Evolutionary conservation across 768 basidiomycete genomes (phyloP).

Genomic region (Tephrocybe sp.): DNA sequence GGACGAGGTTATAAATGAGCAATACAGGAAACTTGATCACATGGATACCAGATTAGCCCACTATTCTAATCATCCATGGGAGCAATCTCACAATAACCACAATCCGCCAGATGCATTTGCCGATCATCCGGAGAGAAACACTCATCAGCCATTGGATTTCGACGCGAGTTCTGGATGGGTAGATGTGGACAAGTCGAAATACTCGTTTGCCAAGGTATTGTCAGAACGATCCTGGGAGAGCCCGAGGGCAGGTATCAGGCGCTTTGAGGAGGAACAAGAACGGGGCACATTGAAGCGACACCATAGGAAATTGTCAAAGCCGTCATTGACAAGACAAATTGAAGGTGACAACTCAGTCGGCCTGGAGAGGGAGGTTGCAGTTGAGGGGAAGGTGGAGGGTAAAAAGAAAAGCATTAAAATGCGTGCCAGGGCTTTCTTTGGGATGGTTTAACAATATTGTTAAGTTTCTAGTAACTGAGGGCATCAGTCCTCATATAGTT

Average conservation of each 20-base stretch:
- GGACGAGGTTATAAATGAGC: too few species aligned
- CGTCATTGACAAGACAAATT: background rate
- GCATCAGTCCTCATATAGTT: too few species aligned
- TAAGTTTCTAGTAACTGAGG: too few species aligned
- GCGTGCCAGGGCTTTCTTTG: background rate
- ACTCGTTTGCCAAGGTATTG: background rate
- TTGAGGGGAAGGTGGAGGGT: background rate
- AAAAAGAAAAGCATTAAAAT: background rate
- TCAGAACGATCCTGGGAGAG: background rate
- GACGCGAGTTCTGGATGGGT: background rate
- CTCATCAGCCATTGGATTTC: background rate
- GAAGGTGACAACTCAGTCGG: too few species aligned
- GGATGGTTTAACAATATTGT: background rate
- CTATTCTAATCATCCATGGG: background rate
- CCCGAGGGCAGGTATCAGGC: background rate
- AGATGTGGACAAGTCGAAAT: background rate
- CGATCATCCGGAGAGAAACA: background rate
- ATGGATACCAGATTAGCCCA: background rate
- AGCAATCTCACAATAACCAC: background rate
- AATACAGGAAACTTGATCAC: too few species aligned
- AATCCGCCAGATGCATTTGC: background rate
- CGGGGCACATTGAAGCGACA: background rate
- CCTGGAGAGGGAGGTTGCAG: too few species aligned
- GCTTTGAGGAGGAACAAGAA: background rate
- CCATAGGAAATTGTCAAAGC: background rate